phyloP scores from a whole-genome alignment of 306 rosid species.

The Parietaria judaica region DNA sequence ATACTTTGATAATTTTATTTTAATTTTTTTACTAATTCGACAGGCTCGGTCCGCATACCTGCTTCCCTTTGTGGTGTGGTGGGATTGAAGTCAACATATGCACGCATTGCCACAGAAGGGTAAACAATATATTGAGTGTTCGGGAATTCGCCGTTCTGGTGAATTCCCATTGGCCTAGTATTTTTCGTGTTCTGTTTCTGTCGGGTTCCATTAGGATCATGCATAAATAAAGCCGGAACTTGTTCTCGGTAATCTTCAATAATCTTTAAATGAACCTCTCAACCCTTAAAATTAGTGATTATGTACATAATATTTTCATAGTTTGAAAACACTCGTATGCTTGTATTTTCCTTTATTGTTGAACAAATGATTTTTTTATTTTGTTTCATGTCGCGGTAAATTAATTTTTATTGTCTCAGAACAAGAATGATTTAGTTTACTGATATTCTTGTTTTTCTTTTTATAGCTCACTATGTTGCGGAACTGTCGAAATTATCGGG shows the following conservation, averaged over 20 bases:
- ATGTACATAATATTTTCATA: no score
- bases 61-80: constrained; percentile 96
- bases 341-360: no score
- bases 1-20: neutral
- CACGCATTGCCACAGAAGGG: constrained; percentile 70
- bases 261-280: neutral
- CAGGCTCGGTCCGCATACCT: constrained; percentile 97
- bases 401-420: neutral
- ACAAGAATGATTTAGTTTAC: neutral
- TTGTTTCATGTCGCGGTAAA: no score
- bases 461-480: constrained; percentile 74
- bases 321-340: no score
- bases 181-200: neutral
- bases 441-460: constrained; percentile 18
- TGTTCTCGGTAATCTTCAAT: neutral
- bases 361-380: no score
- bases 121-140: constrained; percentile 23
- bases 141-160: neutral
- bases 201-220: neutral
- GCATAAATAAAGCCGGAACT: neutral
- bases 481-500: constrained; percentile 94
- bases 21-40: constrained; percentile 24
- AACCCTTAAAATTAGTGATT: no score
- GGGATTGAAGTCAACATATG: constrained; percentile 83
- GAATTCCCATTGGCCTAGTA: neutral